Evolutionary conservation across 208 protist genomes (phyloP), one percentile per base, ranked within the genome.

Genomic region (Acanthamoeba royreba): DNA sequence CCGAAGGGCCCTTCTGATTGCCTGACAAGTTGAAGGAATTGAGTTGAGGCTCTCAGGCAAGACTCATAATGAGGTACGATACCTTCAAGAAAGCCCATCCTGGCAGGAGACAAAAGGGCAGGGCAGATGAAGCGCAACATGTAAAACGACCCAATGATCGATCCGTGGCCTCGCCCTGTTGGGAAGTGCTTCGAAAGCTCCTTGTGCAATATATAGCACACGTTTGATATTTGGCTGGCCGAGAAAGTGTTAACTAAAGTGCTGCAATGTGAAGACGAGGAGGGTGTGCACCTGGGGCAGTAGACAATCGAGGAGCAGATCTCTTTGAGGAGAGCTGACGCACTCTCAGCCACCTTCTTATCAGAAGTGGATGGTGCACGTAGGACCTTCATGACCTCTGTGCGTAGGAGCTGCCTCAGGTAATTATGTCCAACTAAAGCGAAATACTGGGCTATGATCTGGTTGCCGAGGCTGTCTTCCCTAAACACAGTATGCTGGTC

Each of bases 71-170:
- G 83, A 22, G 13, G 9, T 8, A 9, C 1, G 25, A 19, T 90
- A 90, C 52, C 33, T 19, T 90, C 83, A 15, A 90, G 25, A 69
- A 90, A 90, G 38, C 83, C 83, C 45, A 90, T 90, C 42, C 43
- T 90, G 52, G n/a, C 83, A 8, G 83, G 83, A 4, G 83, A 90
- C 8, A 90, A 28, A n/a, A 90, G 35, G 33, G 83, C 83, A 17
- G 83, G 83, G 47, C 83, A 90, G 45, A 90, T 90, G 53, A 90
- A 90, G 4, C 83, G 83, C n/a, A 90, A 19, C 83, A 90, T 90
- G 42, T 49, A 90, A 31, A 90, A 90, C 17, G 22, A 40, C 1
- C 83, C 83, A 15, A 90, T 66, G 2, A 90, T 49, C 33, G 83
- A 90, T 42, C 49, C 22, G 35, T 52, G 31, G 81, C 31, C 42